Evolutionary conservation across 164 flowering plant species (phyloP), one percentile per base, ranked within the genome.

Genomic region (Berberis thunbergii): DNA sequence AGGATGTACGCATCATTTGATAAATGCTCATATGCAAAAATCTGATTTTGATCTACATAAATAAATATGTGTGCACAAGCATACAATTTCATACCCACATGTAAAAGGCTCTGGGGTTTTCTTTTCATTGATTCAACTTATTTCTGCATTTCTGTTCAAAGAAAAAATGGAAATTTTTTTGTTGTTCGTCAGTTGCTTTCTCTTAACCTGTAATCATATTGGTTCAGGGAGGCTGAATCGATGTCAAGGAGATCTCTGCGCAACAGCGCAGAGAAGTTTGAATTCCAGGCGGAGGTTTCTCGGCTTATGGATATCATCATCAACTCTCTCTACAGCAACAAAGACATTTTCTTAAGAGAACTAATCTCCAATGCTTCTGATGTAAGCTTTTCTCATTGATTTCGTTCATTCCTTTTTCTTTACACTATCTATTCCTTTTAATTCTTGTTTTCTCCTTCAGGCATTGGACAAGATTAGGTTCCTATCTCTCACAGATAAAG

Each of bases 271-370:
- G 91, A 94, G 93, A 91, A 89, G 76, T 94, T 94, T 65, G 88
- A 89, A 78, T 94, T 94, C 80, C 99, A 94, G 74, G 99, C 99
- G 10, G 99, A 94, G 75, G 96, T 94, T 64, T 91, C 97, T 60
- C 79, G 97, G 80, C 91, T 94, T 66, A 91, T 94, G 97, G 96
- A 91, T 70, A 91, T 91, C 41, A 71, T 94, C 54, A 89, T 94
- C 75, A 91, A 94, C 81, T 91, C 99, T 50, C 86, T 94, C 7
- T 94, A 94, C 69, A 94, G 99, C 49, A 94, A 94, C 81, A 94
- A 94, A 61, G 97, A 94, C 62, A 94, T 94, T 67, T 94, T 94
- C 87, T 74, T 94, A 66, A 87, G 99, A 73, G 99, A 94, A 77
- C 73, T 94, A 68, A 94, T 94, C 72, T 91, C 97, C 64, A 94